Base-by-base conservation (phyloP, 2,329 filamentous ascomycete genomes). In the Rugonectria rugulosa region DNA sequence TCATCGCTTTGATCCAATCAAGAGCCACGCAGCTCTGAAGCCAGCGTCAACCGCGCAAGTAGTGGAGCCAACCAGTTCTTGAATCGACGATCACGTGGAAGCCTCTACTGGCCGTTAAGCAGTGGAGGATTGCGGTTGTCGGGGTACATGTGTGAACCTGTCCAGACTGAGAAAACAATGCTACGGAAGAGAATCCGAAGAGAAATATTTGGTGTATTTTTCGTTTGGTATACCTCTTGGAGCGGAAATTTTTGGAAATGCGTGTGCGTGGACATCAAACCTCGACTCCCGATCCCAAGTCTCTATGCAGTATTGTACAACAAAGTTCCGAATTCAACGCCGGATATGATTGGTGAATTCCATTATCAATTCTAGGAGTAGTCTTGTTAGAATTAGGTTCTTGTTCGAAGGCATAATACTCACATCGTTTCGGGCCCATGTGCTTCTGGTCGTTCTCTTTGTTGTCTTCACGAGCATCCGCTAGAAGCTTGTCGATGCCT, bases 401-500 rank as follows among this genome's bases (percentile, higher is more conserved):
- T 20, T 7, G 23, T 6, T 15, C 3, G 2, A 17, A n/a, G 34
- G 11, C 6, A 19, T 10, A 8, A 20, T 6, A 62, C 72, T 67
- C 63, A 78, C 75, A 40, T 40, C 36, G 78, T 64, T 76, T 79
- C 29, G 74, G 70, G n/a, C 72, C 72, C 53, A 79, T 70, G 17
- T 78, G 68, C 32, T 74, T 73, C 10, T 86, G 79, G 71, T 98
- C 94, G 60, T 91, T 95, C 64, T 98, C 95, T 68, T 87, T 91
- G 67, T 91, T 93, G 69, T 93, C 91, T 64, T 95, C 92, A 57
- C 93, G 83, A 15, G 94, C 94, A 67, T 98, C 95, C 7, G 93
- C 91, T 10, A 99, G 79, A 81, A 98, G 90, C 67, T 89, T 91
- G 74, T 98, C 92, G 70, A 99, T 96, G 53, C 95, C 95, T 67